Base-by-base conservation (phyloP, 108 stramenopile species). In the Skeletonema menzelii region DNA sequence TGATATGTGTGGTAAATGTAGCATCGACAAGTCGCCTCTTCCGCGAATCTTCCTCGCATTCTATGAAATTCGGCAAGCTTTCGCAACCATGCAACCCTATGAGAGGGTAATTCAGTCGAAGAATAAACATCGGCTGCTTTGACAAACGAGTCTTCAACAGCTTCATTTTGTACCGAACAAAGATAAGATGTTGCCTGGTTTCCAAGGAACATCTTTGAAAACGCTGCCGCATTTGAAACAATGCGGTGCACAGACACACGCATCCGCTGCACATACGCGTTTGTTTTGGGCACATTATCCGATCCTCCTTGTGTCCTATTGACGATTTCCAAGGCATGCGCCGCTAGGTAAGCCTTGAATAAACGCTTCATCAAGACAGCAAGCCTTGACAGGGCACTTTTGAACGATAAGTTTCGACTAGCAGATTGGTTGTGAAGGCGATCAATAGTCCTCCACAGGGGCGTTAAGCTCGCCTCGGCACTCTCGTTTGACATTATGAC, bases 91-190 rank as follows among this genome's bases (percentile, higher is more conserved):
- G 91, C 89, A 30, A 87, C 86, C 57, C 95, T 69, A 56, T 94
- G 90, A 31, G 86, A 88, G 24, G 95, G 95, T 7, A 96, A 84
- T 69, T 96, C 95, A 14, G 91, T 88, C 4, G 91, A 82, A 27
- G 92, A 92, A 80, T 92, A 96, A 8, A 93, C 92, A 81, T 89
- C 84, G 19, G 95, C 95, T 34, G 95, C 95, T 57, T 69, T 84
- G 13, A 94, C 67, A 56, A 96, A 88, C 7, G 92, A 90, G 73
- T 96, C 95, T 70, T 96, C 95, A 27, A 93, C 83, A 24, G 91
- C 91, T 69, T 96, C 95, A 56, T 88, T 76, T 42, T 95, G 95
- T 53, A 95, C 84, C 15, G 69, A 67, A 17, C 69, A 64, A 27
- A 72, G 79, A 59, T 82, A 65, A 5, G 80, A 76, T 26, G 75